A percentile compares a stretch with the other conserved stretches of the same genome.
These are phyloP conservation scores for Sordaria brevicollis DNA, from an alignment of 495 filamentous ascomycete genomes.

Conservation along the genomic window DNA sequence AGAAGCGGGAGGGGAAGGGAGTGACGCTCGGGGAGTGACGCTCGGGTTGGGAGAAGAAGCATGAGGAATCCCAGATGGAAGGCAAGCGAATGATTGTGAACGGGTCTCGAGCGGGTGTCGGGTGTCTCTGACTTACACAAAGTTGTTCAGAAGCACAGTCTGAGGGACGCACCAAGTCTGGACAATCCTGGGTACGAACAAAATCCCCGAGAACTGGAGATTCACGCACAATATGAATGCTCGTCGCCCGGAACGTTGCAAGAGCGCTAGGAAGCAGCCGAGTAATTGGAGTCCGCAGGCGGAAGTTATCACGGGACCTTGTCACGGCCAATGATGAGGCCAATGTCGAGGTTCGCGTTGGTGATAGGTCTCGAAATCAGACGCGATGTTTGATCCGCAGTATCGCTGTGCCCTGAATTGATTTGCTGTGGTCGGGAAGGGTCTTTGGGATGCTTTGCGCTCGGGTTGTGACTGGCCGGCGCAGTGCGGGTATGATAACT, in stretches of 20 bases:
- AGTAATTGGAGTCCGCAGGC: conserved; percentile 39
- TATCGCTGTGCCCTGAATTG: conserved; percentile 27
- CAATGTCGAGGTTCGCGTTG: conserved; percentile 23
- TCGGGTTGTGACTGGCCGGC: conserved; percentile 23
- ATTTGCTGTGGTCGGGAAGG: conserved; percentile 29
- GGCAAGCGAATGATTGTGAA: conserved; percentile 18
- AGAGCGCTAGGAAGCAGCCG: conserved; percentile 25
- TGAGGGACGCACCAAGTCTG: neutral
- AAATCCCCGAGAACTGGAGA: neutral
- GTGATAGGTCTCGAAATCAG: conserved; percentile 37
- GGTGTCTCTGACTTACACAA: neutral
- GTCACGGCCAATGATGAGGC: conserved; percentile 32
- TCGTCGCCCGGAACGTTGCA: conserved; percentile 15
- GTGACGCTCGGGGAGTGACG: conserved; percentile 10
- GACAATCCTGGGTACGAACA: neutral
- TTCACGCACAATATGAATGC: neutral
- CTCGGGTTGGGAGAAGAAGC: conserved; percentile 6
- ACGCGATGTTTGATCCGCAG: conserved; percentile 26
- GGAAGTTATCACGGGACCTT: conserved; percentile 39
- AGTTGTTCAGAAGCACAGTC: neutral
- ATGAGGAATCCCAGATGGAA: conserved; percentile 9
- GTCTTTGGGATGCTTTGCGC: conserved; percentile 19
- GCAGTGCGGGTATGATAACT: conserved; percentile 6
- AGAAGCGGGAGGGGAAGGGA: conserved; percentile 14
- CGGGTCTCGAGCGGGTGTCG: neutral